These are phyloP conservation scores for Leccinum pachyderme DNA, from an alignment of 1,284 basidiomycete genomes.

Conservation along the genomic window DNA sequence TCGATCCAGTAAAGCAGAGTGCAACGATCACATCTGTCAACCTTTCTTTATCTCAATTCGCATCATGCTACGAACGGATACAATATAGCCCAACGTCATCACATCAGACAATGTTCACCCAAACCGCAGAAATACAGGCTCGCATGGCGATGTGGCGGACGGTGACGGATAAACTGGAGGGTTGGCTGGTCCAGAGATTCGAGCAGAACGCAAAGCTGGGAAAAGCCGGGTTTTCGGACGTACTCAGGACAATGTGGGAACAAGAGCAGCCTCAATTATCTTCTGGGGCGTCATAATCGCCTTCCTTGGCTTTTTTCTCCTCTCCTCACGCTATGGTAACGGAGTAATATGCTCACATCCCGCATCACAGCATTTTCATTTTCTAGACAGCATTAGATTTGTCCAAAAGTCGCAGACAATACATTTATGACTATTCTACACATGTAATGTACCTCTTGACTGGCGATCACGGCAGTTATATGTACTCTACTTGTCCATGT, in stretches of 20 bases:
- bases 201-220: slow-evolving; percentile 86
- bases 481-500: neutral
- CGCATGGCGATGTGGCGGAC: slow-evolving; percentile 75
- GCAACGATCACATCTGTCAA: slow-evolving; percentile 88
- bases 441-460: slow-evolving; percentile 19
- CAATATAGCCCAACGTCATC: slow-evolving; percentile 73
- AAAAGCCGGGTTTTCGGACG: slow-evolving; percentile 84
- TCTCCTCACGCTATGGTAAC: slow-evolving; percentile 2
- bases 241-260: slow-evolving; percentile 74
- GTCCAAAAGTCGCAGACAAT: slow-evolving; percentile 24
- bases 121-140: slow-evolving; percentile 84
- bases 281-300: slow-evolving; percentile 19
- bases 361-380: slow-evolving; percentile 15
- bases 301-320: neutral
- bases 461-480: neutral
- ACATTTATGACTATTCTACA: slow-evolving; percentile 32
- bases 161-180: slow-evolving; percentile 78
- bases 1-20: slow-evolving; percentile 77
- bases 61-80: slow-evolving; percentile 87
- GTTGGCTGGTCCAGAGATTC: slow-evolving; percentile 81
- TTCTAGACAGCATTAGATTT: slow-evolving; percentile 26
- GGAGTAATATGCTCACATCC: slow-evolving; percentile 5
- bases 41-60: slow-evolving; percentile 86
- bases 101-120: slow-evolving; percentile 64
- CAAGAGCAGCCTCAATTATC: slow-evolving; percentile 41